Evolutionary conservation across 2,329 filamentous ascomycete genomes (phyloP), one percentile per base, ranked within the genome.

Genomic region (Juglanconis oblonga): DNA sequence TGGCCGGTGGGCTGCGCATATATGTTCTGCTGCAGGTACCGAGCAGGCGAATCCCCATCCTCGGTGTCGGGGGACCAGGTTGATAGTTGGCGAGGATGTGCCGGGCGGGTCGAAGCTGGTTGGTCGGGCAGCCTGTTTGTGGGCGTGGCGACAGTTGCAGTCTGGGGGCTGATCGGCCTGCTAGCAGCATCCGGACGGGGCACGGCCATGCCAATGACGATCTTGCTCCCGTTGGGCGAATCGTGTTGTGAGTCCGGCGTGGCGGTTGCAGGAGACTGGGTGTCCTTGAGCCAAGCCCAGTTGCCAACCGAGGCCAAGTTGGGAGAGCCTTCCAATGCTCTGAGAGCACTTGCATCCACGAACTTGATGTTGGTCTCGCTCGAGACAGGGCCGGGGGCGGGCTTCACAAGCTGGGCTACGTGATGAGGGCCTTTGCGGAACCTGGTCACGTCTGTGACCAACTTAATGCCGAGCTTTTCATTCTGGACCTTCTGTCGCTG

Each of bases 131-230:
- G 57, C 42, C 53, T 64, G 35, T 76, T 77, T 31, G 71, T 65
- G 3, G 76, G 76, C 2, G 75, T 77, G 52, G 76, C 73, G 32
- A 77, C 68, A 8, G 74, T 71, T 14, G 78, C 76, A 3, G 78
- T 84, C 48, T 81, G 77, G n/a, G 82, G 81, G 58, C 79, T 83
- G 68, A 81, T 74, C 66, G 76, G 77, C 67, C 73, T 82, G 45
- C 71, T 74, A 66, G 68, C 72, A 33, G 76, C 64, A 38, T 77
- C 74, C 50, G 82, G 80, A 13, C 84, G 81, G 2, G 88, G 83
- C 50, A 91, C 76, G 13, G 84, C 81, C 54, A 92, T 85, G 11
- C 88, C 88, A 64, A 91, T 92, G 47, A 89, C 81, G 61, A 92
- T 92, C 1, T 87, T 87, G n/a, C 85, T 80, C 66, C 89, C 86